phyloP scores from a whole-genome alignment of 129 eudicot species.

The Mikania micrantha region DNA sequence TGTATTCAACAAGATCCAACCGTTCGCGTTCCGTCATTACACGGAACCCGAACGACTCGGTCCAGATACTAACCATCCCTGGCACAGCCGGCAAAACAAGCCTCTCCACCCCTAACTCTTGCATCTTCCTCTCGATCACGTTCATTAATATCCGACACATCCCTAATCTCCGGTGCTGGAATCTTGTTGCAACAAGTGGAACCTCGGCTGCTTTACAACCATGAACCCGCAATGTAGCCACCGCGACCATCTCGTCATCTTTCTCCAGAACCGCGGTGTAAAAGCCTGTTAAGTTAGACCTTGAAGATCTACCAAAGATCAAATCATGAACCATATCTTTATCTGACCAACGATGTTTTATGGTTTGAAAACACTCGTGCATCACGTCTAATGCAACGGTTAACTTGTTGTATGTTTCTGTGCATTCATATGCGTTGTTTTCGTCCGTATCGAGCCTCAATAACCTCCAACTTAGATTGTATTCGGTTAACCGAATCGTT shows the following conservation, averaged over 20 bases:
- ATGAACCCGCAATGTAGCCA: slow-evolving; percentile 55
- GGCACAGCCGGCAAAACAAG: slow-evolving; percentile 72
- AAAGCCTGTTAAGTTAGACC: slow-evolving; percentile 59
- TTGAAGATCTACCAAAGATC: slow-evolving; percentile 51
- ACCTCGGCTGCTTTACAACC: slow-evolving; percentile 81
- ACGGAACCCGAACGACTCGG: slow-evolving; percentile 55
- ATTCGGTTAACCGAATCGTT: slow-evolving; percentile 24
- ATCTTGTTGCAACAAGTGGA: slow-evolving; percentile 75
- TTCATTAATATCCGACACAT: slow-evolving; percentile 71
- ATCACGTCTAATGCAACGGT: slow-evolving; percentile 53
- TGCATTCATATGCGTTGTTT: not conserved
- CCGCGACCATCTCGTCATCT: slow-evolving; percentile 53
- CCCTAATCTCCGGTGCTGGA: slow-evolving; percentile 56
- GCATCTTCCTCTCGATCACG: slow-evolving; percentile 58
- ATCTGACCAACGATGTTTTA: slow-evolving; percentile 43
- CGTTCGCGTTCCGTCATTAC: slow-evolving; percentile 42
- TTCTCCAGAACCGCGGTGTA: slow-evolving; percentile 59
- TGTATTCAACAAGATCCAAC: slow-evolving; percentile 35
- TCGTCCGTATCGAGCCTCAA: slow-evolving; percentile 28
- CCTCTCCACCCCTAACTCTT: slow-evolving; percentile 64
- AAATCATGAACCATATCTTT: slow-evolving; percentile 63
- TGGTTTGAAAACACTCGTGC: slow-evolving; percentile 73
- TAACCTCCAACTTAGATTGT: slow-evolving; percentile 60
- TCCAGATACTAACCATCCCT: slow-evolving; percentile 57
- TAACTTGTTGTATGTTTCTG: slow-evolving; percentile 39